Evolutionary conservation across 225 moss, liverwort and hornwort species (phyloP).

Genomic region (Pseudoscleropodium purum): DNA sequence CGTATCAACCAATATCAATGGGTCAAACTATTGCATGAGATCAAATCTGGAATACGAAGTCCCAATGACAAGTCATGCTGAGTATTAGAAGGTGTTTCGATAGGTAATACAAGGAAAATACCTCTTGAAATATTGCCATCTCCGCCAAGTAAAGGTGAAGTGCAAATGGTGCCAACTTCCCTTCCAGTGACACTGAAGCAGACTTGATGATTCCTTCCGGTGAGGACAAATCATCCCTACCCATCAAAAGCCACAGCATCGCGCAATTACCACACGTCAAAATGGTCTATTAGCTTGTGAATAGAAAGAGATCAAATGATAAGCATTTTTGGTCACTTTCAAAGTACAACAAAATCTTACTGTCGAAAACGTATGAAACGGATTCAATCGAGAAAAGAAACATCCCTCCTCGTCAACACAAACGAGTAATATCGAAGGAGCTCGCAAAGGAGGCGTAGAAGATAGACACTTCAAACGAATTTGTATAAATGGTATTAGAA

Average conservation of each 20-base stretch:
- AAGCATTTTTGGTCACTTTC: neutral
- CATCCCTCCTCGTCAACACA: neutral
- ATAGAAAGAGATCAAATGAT: neutral
- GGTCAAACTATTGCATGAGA: conserved; percentile 8
- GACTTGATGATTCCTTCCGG: conserved; percentile 56
- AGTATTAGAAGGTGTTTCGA: neutral
- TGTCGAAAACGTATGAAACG: neutral
- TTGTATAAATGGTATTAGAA: neutral
- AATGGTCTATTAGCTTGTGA: neutral
- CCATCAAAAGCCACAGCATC: conserved; percentile 1
- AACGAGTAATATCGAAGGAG: neutral
- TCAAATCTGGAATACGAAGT: neutral
- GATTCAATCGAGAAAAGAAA: neutral
- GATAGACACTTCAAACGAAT: neutral
- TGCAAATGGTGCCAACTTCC: conserved; percentile 52
- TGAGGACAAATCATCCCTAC: conserved; percentile 75
- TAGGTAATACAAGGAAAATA: neutral
- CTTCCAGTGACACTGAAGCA: conserved; percentile 42
- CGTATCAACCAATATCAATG: neutral
- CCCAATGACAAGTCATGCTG: neutral
- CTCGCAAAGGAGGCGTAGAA: neutral
- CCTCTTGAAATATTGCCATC: conserved; percentile 53
- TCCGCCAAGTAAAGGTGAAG: conserved; percentile 71
- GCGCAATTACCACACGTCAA: neutral
- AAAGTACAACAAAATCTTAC: neutral